These are phyloP conservation scores for Ceratobasidium sp. DNA, from an alignment of 1,284 basidiomycete genomes.

Conservation along the genomic window DNA sequence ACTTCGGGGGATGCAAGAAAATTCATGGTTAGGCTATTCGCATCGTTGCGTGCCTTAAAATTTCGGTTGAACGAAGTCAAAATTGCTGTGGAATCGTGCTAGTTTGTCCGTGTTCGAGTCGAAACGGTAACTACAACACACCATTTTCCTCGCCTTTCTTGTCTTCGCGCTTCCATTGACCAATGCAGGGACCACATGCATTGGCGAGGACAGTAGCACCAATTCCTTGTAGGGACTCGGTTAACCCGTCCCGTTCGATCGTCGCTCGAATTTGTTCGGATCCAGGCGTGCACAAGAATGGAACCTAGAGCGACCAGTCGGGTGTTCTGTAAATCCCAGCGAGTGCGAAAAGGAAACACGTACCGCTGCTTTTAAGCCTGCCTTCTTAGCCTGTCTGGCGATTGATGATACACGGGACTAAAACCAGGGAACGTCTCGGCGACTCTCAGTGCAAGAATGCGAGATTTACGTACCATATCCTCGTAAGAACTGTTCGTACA, in stretches of 20 bases:
- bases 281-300: constrained; percentile 96
- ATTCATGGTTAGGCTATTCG: constrained; percentile 95
- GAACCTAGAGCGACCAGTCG: constrained; percentile 59
- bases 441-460: background rate
- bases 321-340: background rate
- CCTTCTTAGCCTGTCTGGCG: constrained; percentile 86
- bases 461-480: constrained; percentile 67
- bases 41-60: constrained; percentile 98
- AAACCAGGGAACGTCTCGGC: background rate
- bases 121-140: constrained; percentile 48
- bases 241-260: constrained; percentile 92
- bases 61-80: constrained; percentile 98
- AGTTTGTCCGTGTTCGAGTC: background rate
- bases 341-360: background rate
- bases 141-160: constrained; percentile 92
- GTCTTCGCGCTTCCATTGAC: constrained; percentile 97
- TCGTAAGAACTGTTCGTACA: constrained; percentile 99
- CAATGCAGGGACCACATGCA: constrained; percentile 98
- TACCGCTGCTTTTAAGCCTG: constrained; percentile 79
- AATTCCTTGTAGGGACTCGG: constrained; percentile 79
- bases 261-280: constrained; percentile 98
- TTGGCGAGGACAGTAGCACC: constrained; percentile 95
- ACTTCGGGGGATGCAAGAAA: constrained; percentile 97
- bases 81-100: constrained; percentile 67
- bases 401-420: constrained; percentile 79